Base-by-base conservation (phyloP, 345 rosid species). In the Sapria himalayana region DNA sequence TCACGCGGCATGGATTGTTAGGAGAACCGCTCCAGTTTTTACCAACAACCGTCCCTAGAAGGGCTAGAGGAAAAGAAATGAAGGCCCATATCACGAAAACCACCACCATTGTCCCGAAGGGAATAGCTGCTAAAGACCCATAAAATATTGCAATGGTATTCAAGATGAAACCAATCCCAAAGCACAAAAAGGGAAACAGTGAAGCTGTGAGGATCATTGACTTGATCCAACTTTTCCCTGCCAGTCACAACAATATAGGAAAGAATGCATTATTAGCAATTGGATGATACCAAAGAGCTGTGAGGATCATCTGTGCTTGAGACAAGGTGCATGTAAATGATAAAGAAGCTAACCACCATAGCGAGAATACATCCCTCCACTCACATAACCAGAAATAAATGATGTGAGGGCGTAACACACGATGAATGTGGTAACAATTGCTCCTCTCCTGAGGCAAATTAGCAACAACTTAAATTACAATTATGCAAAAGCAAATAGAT, bases 301-400 rank as follows among this genome's bases (percentile, higher is more conserved):
- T n/a, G n/a, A n/a, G n/a, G n/a, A n/a, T n/a, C n/a, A n/a, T n/a
- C n/a, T n/a, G n/a, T n/a, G n/a, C n/a, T n/a, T n/a, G n/a, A n/a
- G n/a, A n/a, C n/a, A n/a, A n/a, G n/a, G n/a, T n/a, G n/a, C 29
- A 23, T 19, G 15, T 4, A 32, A 32, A 46, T 32, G 42, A 21
- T 27, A 35, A 43, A 21, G 34, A 40, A 23, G 19, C 81, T 59
- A 66, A 91, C 99, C 95, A 12, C 99, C 99, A 51, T 75, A 61
- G 50, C 95, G 80, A 25, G 99, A 91, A 67, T 91, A 84, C 95
- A 91, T 80, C 35, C 99, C 99, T 46, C 99, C 99, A 9, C 93
- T 91, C 53, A 91, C 95, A 46, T 91, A 91, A 54, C 99, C 99
- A 57, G 99, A 72, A 47, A 91, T 60, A 52, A 91, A 91, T 27